Conservation (phyloP, 768 basidiomycete genomes). For the Mrakia gelida region DNA sequence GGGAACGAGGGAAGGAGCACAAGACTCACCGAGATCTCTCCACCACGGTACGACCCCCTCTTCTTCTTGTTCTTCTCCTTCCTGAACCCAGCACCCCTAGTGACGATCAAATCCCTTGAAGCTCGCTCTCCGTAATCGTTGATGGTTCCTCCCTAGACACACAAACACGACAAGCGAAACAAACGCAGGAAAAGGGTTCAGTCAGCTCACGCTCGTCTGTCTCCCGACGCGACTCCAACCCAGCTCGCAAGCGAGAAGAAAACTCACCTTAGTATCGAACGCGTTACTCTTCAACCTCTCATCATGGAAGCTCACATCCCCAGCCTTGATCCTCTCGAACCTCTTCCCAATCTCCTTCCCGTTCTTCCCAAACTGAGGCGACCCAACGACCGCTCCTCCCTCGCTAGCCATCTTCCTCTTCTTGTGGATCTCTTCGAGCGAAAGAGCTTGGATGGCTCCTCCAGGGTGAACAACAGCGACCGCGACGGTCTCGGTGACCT, state of each 20-base stretch:
- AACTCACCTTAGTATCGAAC: conserved; percentile 69
- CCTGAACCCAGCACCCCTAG: conserved; percentile 87
- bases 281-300: conserved; percentile 62
- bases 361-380: neutral
- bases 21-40: conserved; percentile 67
- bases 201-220: too few relatives aligned
- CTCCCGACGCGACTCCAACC: neutral
- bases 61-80: conserved; percentile 99
- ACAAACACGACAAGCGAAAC: neutral
- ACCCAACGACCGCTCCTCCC: neutral
- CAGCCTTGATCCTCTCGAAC: conserved; percentile 73
- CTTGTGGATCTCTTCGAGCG: conserved; percentile 24
- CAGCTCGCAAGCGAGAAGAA: conserved; percentile 8
- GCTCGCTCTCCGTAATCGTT: conserved; percentile 88
- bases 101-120: conserved; percentile 80
- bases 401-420: conserved; percentile 15
- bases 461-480: neutral
- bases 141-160: conserved; percentile 48
- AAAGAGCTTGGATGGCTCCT: neutral
- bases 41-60: conserved; percentile 85
- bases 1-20: neutral
- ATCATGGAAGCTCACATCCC: conserved; percentile 54
- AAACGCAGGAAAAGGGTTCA: too few relatives aligned
- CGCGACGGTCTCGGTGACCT: neutral
- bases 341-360: conserved; percentile 14